Evolutionary conservation across 2,329 filamentous ascomycete species (phyloP).

Genomic region (Curvularia sp.): DNA sequence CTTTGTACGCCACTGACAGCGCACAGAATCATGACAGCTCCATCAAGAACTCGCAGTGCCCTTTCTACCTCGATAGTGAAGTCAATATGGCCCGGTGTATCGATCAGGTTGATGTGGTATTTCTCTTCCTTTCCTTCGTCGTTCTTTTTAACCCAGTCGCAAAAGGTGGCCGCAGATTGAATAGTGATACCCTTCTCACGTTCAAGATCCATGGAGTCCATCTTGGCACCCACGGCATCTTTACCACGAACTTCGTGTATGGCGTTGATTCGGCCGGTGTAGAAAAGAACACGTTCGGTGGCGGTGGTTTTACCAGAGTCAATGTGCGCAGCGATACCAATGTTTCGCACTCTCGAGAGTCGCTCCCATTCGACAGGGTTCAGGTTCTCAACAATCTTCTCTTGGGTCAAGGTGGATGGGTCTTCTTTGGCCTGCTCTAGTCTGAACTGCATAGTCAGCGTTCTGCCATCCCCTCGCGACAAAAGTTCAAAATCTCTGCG

Average conservation of each 20-base stretch:
- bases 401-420: conserved; percentile 64
- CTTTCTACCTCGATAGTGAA: conserved; percentile 99
- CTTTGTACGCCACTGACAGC: conserved; percentile 96
- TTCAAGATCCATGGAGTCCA: conserved; percentile 99
- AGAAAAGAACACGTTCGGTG: conserved; percentile 96
- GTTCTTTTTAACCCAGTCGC: conserved; percentile 87
- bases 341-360: conserved; percentile 86
- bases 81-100: conserved; percentile 97
- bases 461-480: conserved; percentile 18
- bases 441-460: conserved; percentile 35
- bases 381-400: conserved; percentile 79
- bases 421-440: conserved; percentile 64
- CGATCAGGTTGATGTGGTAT: conserved; percentile 98
- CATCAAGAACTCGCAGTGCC: conserved; percentile 91
- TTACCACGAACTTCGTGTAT: conserved; percentile 97
- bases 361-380: conserved; percentile 78
- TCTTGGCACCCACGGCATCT: conserved; percentile 95
- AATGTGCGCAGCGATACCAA: conserved; percentile 98
- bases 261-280: conserved; percentile 93
- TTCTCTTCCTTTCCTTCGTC: conserved; percentile 79
- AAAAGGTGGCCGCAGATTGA: conserved; percentile 96
- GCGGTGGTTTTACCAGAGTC: conserved; percentile 98
- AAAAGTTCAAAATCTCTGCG: conserved; percentile 2
- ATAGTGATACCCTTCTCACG: conserved; percentile 99
- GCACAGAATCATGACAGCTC: conserved; percentile 97